Conservation (phyloP, 2,329 filamentous ascomycete species). For the Colletotrichum sp. region DNA sequence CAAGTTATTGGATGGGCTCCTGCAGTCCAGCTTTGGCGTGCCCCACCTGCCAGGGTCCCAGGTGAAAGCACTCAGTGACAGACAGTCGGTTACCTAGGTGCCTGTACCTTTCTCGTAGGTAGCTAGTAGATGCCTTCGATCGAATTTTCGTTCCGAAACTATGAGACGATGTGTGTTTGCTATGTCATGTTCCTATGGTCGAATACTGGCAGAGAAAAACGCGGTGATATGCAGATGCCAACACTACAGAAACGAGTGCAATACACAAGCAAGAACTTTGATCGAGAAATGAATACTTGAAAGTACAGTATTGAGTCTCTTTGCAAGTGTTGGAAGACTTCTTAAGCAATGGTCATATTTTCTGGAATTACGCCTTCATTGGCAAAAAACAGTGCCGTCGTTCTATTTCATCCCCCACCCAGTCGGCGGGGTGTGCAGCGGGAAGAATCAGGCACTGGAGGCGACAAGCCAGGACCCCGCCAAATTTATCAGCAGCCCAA, state of each 20-base stretch:
- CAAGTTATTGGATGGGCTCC: not conserved
- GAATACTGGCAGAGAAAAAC: not conserved
- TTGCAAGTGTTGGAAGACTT: not conserved
- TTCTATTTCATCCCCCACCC: not conserved
- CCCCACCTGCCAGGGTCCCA: not conserved
- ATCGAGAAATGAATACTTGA: not conserved
- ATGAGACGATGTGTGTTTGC: not conserved
- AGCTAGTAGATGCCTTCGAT: not conserved
- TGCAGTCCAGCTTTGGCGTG: not conserved
- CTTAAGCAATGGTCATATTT: not conserved
- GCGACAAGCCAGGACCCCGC: conserved; percentile 11
- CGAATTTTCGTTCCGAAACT: not conserved
- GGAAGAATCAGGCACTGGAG: not conserved
- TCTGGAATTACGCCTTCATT: not conserved
- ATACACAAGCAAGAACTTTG: not conserved
- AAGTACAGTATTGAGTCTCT: not conserved
- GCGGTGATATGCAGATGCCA: not conserved
- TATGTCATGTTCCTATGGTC: not conserved
- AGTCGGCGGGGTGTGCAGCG: conserved; percentile 8
- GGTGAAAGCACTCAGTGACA: not conserved
- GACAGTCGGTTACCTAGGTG: not conserved
- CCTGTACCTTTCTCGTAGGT: not conserved
- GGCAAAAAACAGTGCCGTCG: not conserved
- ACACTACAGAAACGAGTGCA: not conserved
- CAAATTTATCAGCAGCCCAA: conserved; percentile 23